These are phyloP conservation scores for Cryphonectria radicalis DNA, from an alignment of 2,329 filamentous ascomycete species.

Conservation along the genomic window DNA sequence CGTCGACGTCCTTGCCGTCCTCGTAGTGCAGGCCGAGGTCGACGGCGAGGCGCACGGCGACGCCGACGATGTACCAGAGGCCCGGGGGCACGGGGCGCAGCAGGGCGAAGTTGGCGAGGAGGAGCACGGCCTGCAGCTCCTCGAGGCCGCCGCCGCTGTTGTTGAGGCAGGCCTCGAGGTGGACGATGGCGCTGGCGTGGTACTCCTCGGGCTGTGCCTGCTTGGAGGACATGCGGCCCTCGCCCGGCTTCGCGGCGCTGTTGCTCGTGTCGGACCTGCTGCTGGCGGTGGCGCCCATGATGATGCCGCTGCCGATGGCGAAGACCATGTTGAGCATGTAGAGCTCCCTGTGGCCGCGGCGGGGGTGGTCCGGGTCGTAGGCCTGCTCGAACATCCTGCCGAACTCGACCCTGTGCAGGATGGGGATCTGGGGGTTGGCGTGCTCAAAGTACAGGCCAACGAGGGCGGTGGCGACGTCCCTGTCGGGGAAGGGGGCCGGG, in stretches of 20 bases:
- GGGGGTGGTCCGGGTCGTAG: slow-evolving; percentile 70
- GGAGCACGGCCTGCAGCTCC: slow-evolving; percentile 88
- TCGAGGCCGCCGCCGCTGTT: slow-evolving; percentile 88
- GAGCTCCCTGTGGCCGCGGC: slow-evolving; percentile 77
- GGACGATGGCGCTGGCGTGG: slow-evolving; percentile 90
- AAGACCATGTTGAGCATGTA: slow-evolving; percentile 98
- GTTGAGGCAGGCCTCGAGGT: slow-evolving; percentile 85
- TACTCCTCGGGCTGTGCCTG: slow-evolving; percentile 89
- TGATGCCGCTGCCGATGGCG: slow-evolving; percentile 92
- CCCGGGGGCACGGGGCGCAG: slow-evolving; percentile 90
- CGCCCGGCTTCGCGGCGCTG: slow-evolving; percentile 30
- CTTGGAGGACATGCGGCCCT: slow-evolving; percentile 41
- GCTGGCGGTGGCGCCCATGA: slow-evolving; percentile 60
- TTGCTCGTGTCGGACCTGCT: slow-evolving; percentile 28
- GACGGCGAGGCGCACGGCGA: slow-evolving; percentile 86
- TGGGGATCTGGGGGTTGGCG: slow-evolving; percentile 93
- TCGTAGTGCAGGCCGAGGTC: slow-evolving; percentile 93
- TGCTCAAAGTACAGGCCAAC: slow-evolving; percentile 92
- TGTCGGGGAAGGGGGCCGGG: slow-evolving; percentile 81
- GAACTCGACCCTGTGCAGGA: slow-evolving; percentile 87
- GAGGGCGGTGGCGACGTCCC: slow-evolving; percentile 72
- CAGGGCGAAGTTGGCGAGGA: slow-evolving; percentile 89
- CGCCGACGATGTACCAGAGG: slow-evolving; percentile 96
- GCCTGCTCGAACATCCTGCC: slow-evolving; percentile 85
- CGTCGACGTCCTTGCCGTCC: slow-evolving; percentile 70